Percentiles rank a stretch among this genome's conserved stretches.
These are phyloP conservation scores for Xylaria sp. DNA, from an alignment of 2,329 filamentous ascomycete species.

Conservation along the genomic window DNA sequence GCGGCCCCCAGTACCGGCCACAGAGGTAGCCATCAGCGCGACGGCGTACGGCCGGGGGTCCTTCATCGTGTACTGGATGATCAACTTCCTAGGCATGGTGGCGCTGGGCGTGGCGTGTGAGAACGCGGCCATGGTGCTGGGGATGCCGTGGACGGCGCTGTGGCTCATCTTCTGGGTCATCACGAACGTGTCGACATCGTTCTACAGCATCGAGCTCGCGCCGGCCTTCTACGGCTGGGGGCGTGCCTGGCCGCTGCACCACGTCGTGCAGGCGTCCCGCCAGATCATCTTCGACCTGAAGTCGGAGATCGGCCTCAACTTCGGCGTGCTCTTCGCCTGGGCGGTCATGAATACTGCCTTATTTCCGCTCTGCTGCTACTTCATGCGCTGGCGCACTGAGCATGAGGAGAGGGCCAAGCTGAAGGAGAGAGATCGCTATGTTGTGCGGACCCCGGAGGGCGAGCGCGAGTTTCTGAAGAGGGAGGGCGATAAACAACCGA, in stretches of 20 bases:
- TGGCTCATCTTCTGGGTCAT: conserved; percentile 77
- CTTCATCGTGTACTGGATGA: conserved; percentile 72
- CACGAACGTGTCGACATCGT: conserved; percentile 69
- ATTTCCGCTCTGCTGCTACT: conserved; percentile 62
- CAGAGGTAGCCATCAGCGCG: conserved; percentile 14
- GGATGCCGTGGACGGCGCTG: conserved; percentile 67
- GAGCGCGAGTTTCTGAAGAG: conserved; percentile 47
- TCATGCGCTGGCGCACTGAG: conserved; percentile 57
- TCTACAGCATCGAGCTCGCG: conserved; percentile 68
- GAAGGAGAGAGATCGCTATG: conserved; percentile 45
- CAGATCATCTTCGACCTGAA: conserved; percentile 71
- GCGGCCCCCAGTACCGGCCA: conserved; percentile 53
- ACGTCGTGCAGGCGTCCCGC: conserved; percentile 68
- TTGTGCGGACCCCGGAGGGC: conserved; percentile 43
- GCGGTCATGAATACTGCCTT: conserved; percentile 61
- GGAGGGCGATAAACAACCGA: conserved; percentile 46
- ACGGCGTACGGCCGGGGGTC: conserved; percentile 41
- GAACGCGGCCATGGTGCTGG: conserved; percentile 72
- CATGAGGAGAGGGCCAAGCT: conserved; percentile 45
- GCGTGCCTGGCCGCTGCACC: conserved; percentile 72
- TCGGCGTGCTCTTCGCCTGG: conserved; percentile 71
- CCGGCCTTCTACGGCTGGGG: conserved; percentile 71
- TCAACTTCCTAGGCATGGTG: conserved; percentile 72
- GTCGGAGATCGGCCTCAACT: conserved; percentile 68
- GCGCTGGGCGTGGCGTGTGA: conserved; percentile 72